Conservation (phyloP, 345 rosid genomes). For the Aquilaria sinensis region DNA sequence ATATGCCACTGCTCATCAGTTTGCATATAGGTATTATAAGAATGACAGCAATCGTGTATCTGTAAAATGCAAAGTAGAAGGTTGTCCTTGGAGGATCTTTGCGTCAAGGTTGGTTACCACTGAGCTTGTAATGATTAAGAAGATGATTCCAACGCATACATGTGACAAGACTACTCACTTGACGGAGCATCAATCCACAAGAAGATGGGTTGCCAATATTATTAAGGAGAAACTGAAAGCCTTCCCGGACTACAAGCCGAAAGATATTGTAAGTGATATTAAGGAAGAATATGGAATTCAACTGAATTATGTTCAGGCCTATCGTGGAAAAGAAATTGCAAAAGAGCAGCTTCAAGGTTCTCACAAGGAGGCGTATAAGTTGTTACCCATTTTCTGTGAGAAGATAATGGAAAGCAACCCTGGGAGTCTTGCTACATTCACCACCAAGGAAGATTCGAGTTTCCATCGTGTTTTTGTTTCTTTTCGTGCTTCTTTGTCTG, state of each 20-base stretch:
- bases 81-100: constrained; percentile 96
- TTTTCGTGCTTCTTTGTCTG: constrained; percentile 72
- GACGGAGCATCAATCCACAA: constrained; percentile 78
- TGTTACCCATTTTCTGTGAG: constrained; percentile 68
- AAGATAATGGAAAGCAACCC: constrained; percentile 87
- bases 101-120: constrained; percentile 91
- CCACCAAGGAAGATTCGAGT: constrained; percentile 90
- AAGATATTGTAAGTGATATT: constrained; percentile 84
- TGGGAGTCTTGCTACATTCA: constrained; percentile 71
- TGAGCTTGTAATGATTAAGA: constrained; percentile 83
- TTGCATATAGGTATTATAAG: constrained; percentile 88
- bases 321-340: constrained; percentile 97
- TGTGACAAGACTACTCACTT: constrained; percentile 74
- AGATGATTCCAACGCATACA: constrained; percentile 79
- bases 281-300: constrained; percentile 87
- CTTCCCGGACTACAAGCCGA: constrained; percentile 81
- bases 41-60: constrained; percentile 94
- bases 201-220: constrained; percentile 95
- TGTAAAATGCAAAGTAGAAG: constrained; percentile 92
- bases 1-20: constrained; percentile 91
- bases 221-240: constrained; percentile 85
- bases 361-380: constrained; percentile 81
- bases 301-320: constrained; percentile 87
- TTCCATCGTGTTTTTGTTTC: constrained; percentile 87
- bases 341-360: constrained; percentile 97